These are phyloP conservation scores for Tuber brumale DNA, from an alignment of 495 filamentous ascomycete species.

Conservation along the genomic window DNA sequence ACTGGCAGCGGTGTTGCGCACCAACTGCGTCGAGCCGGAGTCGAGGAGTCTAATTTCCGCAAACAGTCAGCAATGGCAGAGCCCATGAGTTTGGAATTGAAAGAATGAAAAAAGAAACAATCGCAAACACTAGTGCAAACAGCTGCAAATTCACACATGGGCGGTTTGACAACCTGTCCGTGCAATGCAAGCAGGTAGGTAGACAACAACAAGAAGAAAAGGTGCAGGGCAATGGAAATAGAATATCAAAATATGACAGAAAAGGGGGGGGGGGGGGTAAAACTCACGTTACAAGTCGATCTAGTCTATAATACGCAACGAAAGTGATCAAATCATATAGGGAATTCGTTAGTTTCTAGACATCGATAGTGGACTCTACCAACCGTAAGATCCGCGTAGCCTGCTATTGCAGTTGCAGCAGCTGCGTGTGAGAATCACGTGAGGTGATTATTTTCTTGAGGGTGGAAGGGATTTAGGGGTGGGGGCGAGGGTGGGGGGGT, in stretches of 20 bases:
- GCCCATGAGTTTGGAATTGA: not conserved
- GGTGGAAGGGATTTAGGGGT: not conserved
- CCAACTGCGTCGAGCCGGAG: constrained; percentile 88
- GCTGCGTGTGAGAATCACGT: constrained; percentile 39
- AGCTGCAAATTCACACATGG: constrained; percentile 15
- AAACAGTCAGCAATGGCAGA: constrained; percentile 32
- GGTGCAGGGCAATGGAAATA: not conserved
- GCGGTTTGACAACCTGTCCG: constrained; percentile 30
- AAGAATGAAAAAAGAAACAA: not conserved
- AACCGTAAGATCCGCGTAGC: constrained; percentile 33
- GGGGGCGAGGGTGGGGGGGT: not conserved
- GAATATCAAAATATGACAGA: constrained; percentile 22
- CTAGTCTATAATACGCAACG: constrained; percentile 55
- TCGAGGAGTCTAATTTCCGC: constrained; percentile 66
- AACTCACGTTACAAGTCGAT: constrained; percentile 89
- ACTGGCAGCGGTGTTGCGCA: constrained; percentile 91
- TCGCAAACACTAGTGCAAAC: constrained; percentile 16
- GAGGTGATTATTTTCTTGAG: constrained; percentile 15
- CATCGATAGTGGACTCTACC: constrained; percentile 14
- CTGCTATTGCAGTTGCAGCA: constrained; percentile 37
- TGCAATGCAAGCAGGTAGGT: not conserved
- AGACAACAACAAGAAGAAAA: not conserved
- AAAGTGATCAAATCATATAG: constrained; percentile 22
- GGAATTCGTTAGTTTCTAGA: constrained; percentile 30
- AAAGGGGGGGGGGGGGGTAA: constrained; percentile 11